phyloP scores from a whole-genome alignment of 75 land plant genomes.

The Cryptomeria japonica region DNA sequence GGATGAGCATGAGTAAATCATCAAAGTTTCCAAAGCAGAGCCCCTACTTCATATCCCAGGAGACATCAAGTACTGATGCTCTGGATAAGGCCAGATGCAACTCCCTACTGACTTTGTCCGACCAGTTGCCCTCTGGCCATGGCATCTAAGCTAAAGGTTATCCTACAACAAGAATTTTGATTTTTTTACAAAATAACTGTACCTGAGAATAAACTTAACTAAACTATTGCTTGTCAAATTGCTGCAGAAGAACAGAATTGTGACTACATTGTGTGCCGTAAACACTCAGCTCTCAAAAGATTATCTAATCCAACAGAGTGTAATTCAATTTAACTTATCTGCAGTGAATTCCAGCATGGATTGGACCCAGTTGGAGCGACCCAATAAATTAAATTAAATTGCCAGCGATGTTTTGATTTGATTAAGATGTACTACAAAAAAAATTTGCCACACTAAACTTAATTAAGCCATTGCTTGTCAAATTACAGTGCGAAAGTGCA shows the following conservation, averaged over 20 bases:
- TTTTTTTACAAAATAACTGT: not conserved
- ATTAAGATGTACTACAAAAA: too few species aligned
- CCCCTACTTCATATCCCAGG: not conserved
- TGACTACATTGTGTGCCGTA: too few species aligned
- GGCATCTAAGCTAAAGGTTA: not conserved
- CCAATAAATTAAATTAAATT: too few species aligned
- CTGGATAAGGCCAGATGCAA: not conserved
- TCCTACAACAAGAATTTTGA: not conserved
- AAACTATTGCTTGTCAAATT: not conserved
- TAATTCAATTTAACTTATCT: too few species aligned
- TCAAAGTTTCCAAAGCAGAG: not conserved
- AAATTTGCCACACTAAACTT: not conserved
- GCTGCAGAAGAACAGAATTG: too few species aligned
- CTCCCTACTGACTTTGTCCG: not conserved
- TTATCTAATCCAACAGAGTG: too few species aligned
- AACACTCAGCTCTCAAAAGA: too few species aligned
- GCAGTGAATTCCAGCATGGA: too few species aligned
- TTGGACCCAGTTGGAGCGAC: too few species aligned
- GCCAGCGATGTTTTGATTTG: too few species aligned
- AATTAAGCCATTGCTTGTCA: not conserved
- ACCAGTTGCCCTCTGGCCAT: not conserved
- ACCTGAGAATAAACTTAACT: not conserved
- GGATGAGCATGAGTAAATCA: not conserved
- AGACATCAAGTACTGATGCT: not conserved
- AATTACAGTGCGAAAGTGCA: not conserved